phyloP scores from a whole-genome alignment of 306 rosid genomes.

The Sicyos baderoa region DNA sequence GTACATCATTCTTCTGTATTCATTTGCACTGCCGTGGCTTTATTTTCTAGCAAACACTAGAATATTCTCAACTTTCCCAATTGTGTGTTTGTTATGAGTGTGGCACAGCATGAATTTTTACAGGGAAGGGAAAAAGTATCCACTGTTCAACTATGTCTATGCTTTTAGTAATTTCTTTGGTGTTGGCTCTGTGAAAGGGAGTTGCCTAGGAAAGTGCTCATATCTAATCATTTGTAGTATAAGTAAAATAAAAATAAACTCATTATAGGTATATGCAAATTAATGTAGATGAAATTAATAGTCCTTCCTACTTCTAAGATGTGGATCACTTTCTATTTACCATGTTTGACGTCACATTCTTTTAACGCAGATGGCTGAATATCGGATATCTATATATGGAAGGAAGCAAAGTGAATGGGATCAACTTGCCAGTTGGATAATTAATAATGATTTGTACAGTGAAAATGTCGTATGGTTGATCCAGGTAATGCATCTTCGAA shows the following conservation, averaged over 20 bases:
- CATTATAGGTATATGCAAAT: background rate
- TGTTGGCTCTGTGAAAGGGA: background rate
- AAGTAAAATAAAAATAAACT: background rate
- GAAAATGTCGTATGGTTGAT: slow-evolving; percentile 97
- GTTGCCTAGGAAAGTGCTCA: background rate
- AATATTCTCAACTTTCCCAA: background rate
- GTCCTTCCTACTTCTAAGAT: background rate
- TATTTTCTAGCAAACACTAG: background rate
- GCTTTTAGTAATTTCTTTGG: background rate
- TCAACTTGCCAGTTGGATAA: slow-evolving; percentile 98
- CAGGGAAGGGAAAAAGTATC: background rate
- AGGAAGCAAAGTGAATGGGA: slow-evolving; percentile 99
- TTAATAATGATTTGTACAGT: slow-evolving; percentile 83
- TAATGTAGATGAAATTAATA: background rate
- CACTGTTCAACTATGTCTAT: background rate
- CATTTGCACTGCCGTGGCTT: background rate
- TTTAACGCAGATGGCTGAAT: slow-evolving; percentile 93
- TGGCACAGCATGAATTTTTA: background rate
- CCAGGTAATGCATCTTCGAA: slow-evolving; percentile 46
- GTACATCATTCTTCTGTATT: slow-evolving; percentile 29
- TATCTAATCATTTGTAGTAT: background rate
- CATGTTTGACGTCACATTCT: slow-evolving; percentile 15
- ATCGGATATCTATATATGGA: slow-evolving; percentile 89
- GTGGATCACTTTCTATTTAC: slow-evolving; percentile 8
- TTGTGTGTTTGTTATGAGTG: background rate